Evolutionary conservation across 805 yeast genomes (phyloP), one percentile per base, ranked within the genome.

Genomic region (Myxozyma mucilagina): DNA sequence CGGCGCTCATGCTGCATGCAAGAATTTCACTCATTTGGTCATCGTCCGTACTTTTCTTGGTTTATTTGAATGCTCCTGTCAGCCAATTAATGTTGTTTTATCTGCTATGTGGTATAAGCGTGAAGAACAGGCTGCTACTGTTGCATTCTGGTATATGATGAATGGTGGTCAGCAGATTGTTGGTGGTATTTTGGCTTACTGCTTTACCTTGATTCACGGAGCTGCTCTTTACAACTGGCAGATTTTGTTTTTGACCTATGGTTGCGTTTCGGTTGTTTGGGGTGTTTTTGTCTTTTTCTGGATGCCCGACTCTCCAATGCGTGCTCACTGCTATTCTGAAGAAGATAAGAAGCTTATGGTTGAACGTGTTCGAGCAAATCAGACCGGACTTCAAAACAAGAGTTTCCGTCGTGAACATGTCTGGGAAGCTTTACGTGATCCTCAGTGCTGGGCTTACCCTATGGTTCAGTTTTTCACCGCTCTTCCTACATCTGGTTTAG

Each of bases 71-170:
- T 65, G 78, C 2, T 77, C 83, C 1, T 77, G 83, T 53, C 82
- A 43, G 44, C 85, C 85, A 0, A 84, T 86, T 0, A 78, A 83
- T 52, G 78, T 84, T 57, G 74, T 84, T 32, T 78, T 85, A 47
- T 82, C 85, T 42, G 81, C 87, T 32, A 84, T 84, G 87, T 86
- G 84, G 74, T 86, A 84, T 73, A 80, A 80, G 8, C 64, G 71
- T 14, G 58, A 59, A 7, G 73, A 72, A 56, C 83, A 84, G 53
- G 86, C 87, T 13, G 60, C 83, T 4, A 83, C 84, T 67, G 83
- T 79, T 65, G 73, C 80, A 11, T 29, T 69, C 18, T 72, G 73
- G 73, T 70, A 66, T 76, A 57, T 67, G 16, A 67, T 64, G 47
- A 68, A 69, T 60, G 79, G 76, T 13, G 47, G 75, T 24, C 76